Conservation (phyloP, 2,329 filamentous ascomycete genomes). For the Myriangium duriaei region DNA sequence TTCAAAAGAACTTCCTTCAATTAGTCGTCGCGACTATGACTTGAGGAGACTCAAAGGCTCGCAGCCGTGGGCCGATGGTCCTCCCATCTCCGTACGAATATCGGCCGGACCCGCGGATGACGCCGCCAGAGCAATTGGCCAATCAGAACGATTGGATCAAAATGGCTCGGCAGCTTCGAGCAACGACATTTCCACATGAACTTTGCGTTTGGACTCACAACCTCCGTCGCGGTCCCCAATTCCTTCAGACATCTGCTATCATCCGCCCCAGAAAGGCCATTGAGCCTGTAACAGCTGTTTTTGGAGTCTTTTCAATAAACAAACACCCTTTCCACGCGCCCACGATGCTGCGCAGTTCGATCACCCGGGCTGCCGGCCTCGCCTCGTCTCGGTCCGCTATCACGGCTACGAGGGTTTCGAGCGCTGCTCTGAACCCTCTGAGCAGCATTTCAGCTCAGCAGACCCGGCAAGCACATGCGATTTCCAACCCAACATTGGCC, state of each 20-base stretch:
- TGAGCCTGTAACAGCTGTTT: background rate
- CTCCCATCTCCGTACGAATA: too few relatives aligned
- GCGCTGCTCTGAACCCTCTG: constrained; percentile 26
- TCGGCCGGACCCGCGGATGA: too few relatives aligned
- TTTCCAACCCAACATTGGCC: constrained; percentile 93
- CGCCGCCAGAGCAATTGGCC: background rate
- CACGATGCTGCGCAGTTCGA: constrained; percentile 13
- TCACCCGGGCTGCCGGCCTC: constrained; percentile 13
- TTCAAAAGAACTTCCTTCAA: too few relatives aligned
- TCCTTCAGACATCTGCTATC: background rate
- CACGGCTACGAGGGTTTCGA: constrained; percentile 9
- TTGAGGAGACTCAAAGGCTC: too few relatives aligned
- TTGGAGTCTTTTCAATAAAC: background rate
- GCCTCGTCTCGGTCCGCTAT: constrained; percentile 8
- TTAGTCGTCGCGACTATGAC: too few relatives aligned
- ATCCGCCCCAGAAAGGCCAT: background rate
- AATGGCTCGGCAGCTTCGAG: background rate
- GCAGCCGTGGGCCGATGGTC: too few relatives aligned
- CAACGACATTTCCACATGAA: background rate
- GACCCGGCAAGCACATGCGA: constrained; percentile 66
- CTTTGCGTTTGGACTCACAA: background rate
- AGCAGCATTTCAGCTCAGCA: constrained; percentile 24
- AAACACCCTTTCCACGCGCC: background rate
- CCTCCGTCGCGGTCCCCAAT: background rate
- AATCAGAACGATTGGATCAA: background rate